phyloP scores from a whole-genome alignment of 78 protist genomes.

The Dictyostelium intermedium region DNA sequence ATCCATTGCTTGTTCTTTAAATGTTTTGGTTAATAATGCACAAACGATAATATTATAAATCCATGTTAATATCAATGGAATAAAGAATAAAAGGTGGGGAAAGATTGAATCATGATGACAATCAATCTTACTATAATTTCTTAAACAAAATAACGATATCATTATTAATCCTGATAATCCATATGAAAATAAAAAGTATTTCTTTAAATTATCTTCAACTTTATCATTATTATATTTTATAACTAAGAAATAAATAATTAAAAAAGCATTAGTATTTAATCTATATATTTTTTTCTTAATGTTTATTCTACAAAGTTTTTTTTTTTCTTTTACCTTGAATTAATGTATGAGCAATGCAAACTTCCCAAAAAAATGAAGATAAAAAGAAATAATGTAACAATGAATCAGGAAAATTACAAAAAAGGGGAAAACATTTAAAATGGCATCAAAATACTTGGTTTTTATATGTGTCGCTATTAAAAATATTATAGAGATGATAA shows the following conservation, averaged over 20 bases:
- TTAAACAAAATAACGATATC: not conserved
- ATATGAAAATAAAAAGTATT: slow-evolving; percentile 32
- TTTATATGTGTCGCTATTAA: not conserved
- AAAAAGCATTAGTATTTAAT: not conserved
- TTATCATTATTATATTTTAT: slow-evolving; percentile 45
- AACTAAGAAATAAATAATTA: too few relatives aligned
- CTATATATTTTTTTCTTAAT: not conserved
- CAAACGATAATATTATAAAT: slow-evolving; percentile 32
- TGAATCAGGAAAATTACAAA: slow-evolving; percentile 48
- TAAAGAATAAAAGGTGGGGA: slow-evolving; percentile 51
- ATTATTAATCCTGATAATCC: slow-evolving; percentile 18
- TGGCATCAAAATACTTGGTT: not conserved
- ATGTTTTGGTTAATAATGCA: not conserved
- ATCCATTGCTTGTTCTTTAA: not conserved
- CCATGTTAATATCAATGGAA: slow-evolving; percentile 10
- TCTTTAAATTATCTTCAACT: slow-evolving; percentile 29
- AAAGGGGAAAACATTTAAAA: not conserved
- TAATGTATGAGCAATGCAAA: slow-evolving; percentile 42
- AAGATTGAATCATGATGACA: not conserved
- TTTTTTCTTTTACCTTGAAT: slow-evolving; percentile 34
- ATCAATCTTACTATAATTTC: not conserved
- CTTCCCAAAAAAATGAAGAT: slow-evolving; percentile 46
- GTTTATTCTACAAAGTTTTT: too few relatives aligned
- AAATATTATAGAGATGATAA: slow-evolving; percentile 39
- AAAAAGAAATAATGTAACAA: slow-evolving; percentile 46